Evolutionary conservation across 2,329 filamentous ascomycete genomes (phyloP).

Genomic region (Curvularia lunata): DNA sequence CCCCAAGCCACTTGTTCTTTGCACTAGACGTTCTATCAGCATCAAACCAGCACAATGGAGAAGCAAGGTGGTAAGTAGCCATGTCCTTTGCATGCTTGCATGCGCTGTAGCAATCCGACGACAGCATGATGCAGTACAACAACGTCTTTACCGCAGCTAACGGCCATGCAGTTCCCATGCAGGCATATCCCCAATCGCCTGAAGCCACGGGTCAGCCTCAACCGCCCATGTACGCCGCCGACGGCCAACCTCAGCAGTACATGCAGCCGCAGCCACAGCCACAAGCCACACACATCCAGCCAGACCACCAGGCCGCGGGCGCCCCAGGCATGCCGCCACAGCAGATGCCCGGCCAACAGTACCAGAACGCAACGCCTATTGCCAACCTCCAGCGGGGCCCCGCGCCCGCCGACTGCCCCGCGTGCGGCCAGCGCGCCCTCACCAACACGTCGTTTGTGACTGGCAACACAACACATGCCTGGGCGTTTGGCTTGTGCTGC

Average conservation of each 20-base stretch:
- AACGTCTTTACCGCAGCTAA: conserved; percentile 14
- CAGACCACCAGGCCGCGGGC: conserved; percentile 8
- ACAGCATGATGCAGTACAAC: neutral
- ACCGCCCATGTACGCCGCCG: conserved; percentile 23
- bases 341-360: conserved; percentile 42
- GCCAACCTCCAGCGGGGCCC: conserved; percentile 42
- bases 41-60: conserved; percentile 36
- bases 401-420: conserved; percentile 57
- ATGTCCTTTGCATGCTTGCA: neutral
- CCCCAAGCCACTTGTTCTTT: neutral
- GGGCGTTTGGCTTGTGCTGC: conserved; percentile 55
- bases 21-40: neutral
- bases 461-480: conserved; percentile 54
- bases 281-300: conserved; percentile 28
- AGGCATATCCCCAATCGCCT: conserved; percentile 46
- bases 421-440: conserved; percentile 52
- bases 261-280: neutral
- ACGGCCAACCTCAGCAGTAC: neutral
- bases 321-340: conserved; percentile 46
- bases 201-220: conserved; percentile 33
- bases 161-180: conserved; percentile 43
- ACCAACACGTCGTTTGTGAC: conserved; percentile 45
- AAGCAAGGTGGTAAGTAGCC: conserved; percentile 45
- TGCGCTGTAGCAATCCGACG: neutral
- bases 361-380: conserved; percentile 47